Evolutionary conservation across 768 basidiomycete species (phyloP).

Genomic region (Pseudohyphozyma bogoriensis): DNA sequence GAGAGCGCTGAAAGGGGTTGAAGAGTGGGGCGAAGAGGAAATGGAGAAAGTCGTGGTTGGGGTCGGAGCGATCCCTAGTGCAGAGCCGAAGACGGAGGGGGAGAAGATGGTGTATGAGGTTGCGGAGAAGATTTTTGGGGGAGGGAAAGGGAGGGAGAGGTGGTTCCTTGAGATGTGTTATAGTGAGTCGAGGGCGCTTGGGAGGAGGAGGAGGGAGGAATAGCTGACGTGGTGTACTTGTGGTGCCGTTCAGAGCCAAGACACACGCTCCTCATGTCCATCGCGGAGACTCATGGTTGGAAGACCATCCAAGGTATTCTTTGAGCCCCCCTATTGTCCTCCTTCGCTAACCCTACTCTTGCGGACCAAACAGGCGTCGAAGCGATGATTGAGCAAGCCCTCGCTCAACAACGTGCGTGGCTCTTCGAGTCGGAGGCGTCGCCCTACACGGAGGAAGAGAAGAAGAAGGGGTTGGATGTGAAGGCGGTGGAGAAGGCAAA

Average conservation of each 20-base stretch:
- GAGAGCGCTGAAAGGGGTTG: slow-evolving; percentile 8
- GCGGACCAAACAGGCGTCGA: slow-evolving; percentile 23
- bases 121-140: slow-evolving; percentile 12
- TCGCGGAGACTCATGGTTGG: slow-evolving; percentile 18
- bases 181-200: slow-evolving; percentile 4
- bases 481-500: not conserved
- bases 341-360: no score
- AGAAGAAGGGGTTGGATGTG: not conserved
- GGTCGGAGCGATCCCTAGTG: slow-evolving; percentile 20
- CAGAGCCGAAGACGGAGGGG: slow-evolving; percentile 14
- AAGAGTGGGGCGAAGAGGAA: slow-evolving; percentile 2
- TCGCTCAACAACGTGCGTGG: slow-evolving; percentile 27
- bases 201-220: no score
- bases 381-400: slow-evolving; percentile 31
- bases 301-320: slow-evolving; percentile 5
- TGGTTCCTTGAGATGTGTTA: slow-evolving; percentile 21
- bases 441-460: not conserved
- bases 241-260: slow-evolving; percentile 4
- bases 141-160: not conserved
- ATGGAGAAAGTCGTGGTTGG: slow-evolving; percentile 2
- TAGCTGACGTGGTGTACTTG: not conserved
- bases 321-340: not conserved
- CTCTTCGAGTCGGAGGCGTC: not conserved
- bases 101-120: slow-evolving; percentile 23
- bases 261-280: slow-evolving; percentile 17